These are phyloP conservation scores for Exophiala sp. DNA, from an alignment of 2,329 filamentous ascomycete species.

Conservation along the genomic window DNA sequence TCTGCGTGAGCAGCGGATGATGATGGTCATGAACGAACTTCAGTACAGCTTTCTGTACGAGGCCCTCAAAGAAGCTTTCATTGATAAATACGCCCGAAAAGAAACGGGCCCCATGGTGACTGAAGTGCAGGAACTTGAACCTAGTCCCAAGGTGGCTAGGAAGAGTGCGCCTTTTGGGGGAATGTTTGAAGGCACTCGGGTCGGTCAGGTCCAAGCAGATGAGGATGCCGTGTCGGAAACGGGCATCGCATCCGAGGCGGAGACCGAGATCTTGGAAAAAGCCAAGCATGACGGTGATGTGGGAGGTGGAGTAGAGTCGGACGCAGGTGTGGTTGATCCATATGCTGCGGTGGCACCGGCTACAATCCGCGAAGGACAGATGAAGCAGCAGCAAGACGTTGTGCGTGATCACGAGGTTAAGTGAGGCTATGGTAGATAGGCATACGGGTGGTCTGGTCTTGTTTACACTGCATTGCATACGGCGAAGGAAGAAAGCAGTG, in stretches of 20 bases:
- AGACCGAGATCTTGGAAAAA: conserved; percentile 26
- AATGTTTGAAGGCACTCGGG: conserved; percentile 7
- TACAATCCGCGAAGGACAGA: conserved; percentile 16
- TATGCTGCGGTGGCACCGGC: conserved; percentile 25
- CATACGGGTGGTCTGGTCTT: not conserved
- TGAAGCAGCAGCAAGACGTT: conserved; percentile 11
- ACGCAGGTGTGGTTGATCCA: conserved; percentile 15
- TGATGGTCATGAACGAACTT: conserved; percentile 86
- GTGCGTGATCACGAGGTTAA: conserved; percentile 15
- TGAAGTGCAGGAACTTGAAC: conserved; percentile 23
- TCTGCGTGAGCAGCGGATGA: conserved; percentile 79
- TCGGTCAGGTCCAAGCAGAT: conserved; percentile 6
- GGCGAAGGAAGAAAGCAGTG: not conserved
- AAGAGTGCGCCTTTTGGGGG: conserved; percentile 16
- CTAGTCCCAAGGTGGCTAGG: conserved; percentile 23
- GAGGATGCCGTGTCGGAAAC: conserved; percentile 18
- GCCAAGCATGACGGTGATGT: not conserved
- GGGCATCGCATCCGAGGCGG: conserved; percentile 18
- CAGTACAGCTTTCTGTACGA: conserved; percentile 89
- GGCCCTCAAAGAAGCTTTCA: conserved; percentile 69
- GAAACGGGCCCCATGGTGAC: conserved; percentile 21
- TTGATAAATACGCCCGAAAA: conserved; percentile 51
- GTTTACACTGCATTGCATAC: not conserved
- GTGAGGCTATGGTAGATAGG: conserved; percentile 1
- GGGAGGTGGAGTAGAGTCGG: not conserved